Conservation (phyloP, 73 alveolate genomes). For the Effrenium voratum region DNA sequence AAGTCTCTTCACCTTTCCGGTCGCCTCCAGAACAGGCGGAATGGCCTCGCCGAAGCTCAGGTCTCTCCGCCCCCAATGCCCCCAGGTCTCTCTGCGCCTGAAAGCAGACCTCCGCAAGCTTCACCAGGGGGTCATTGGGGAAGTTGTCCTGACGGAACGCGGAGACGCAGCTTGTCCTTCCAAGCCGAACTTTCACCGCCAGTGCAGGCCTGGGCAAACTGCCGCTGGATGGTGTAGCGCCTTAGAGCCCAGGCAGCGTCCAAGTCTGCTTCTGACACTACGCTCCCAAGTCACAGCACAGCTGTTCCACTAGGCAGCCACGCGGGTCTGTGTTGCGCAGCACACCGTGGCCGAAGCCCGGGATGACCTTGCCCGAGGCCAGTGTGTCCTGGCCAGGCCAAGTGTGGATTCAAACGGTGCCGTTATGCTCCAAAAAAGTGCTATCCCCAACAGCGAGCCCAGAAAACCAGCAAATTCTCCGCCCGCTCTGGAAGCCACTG, state of each 20-base stretch:
- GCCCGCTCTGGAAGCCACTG: no score
- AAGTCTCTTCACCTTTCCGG: conserved; percentile 95
- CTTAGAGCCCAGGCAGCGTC: background rate
- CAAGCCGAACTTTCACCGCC: background rate
- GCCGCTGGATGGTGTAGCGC: conserved; percentile 89
- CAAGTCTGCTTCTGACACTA: background rate
- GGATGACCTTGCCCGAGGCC: conserved; percentile 93
- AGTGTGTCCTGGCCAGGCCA: conserved; percentile 57
- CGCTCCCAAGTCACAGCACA: background rate
- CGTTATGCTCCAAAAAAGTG: background rate
- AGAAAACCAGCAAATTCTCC: no score
- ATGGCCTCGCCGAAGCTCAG: conserved; percentile 26
- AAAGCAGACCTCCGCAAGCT: conserved; percentile 92
- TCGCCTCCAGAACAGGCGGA: conserved; percentile 95
- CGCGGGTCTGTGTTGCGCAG: conserved; percentile 98
- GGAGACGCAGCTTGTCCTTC: background rate
- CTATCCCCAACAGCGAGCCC: conserved; percentile 71
- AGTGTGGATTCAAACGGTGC: background rate
- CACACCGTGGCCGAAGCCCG: conserved; percentile 99
- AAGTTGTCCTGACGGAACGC: conserved; percentile 41
- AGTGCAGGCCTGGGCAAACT: conserved; percentile 71
- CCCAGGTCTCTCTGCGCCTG: conserved; percentile 24
- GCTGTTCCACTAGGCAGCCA: conserved; percentile 58
- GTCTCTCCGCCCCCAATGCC: background rate
- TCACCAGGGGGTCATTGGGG: conserved; percentile 87